phyloP scores from a whole-genome alignment of 305 asterid species.

The Rubia balearica region DNA sequence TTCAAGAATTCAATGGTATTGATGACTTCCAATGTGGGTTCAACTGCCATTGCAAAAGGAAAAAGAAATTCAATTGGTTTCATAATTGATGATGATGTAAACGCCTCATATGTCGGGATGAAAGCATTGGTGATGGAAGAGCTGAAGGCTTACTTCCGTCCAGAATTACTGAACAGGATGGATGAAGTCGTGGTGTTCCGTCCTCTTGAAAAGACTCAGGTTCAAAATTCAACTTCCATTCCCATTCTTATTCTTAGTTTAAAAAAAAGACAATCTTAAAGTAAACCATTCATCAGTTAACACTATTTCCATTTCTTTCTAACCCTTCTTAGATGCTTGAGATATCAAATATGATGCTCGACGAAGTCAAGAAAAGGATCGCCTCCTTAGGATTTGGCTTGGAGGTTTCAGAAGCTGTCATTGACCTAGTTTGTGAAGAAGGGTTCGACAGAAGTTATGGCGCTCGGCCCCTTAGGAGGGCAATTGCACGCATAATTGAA shows the following conservation, averaged over 20 bases:
- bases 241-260: too few relatives aligned
- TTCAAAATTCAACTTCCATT: constrained; percentile 20
- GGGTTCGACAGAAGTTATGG: constrained; percentile 92
- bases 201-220: constrained; percentile 91
- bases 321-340: constrained; percentile 59
- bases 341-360: constrained; percentile 69
- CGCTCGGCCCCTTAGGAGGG: constrained; percentile 87
- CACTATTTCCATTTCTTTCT: background rate
- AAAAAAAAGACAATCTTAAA: background rate
- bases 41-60: constrained; percentile 84
- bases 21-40: constrained; percentile 94
- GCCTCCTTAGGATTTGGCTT: constrained; percentile 50
- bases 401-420: constrained; percentile 68
- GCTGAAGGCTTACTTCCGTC: constrained; percentile 83
- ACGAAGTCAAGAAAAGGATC: constrained; percentile 71
- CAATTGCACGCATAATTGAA: constrained; percentile 66
- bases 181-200: constrained; percentile 97
- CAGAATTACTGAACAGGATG: constrained; percentile 85
- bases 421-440: constrained; percentile 74
- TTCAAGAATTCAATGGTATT: constrained; percentile 82
- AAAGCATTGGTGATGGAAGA: constrained; percentile 83
- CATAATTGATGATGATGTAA: constrained; percentile 44
- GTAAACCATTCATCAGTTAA: background rate
- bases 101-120: constrained; percentile 73
- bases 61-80: constrained; percentile 61